Conservation (phyloP, 176 grass and related monocot genomes). For the Aegilops speltoides region DNA sequence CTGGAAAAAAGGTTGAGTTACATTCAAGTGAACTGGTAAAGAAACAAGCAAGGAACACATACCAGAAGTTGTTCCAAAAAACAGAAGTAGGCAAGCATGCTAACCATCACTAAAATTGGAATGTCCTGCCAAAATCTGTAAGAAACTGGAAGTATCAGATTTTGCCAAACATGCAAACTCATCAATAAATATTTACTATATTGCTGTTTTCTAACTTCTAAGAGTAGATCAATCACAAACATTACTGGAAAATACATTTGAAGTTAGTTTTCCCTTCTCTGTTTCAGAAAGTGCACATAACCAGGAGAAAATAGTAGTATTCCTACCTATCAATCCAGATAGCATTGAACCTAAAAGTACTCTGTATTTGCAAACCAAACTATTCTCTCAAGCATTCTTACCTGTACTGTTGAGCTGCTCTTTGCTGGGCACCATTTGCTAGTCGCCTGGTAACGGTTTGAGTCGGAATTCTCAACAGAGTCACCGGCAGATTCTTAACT, state of each 20-base stretch:
- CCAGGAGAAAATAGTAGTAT: not conserved
- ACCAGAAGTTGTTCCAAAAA: constrained; percentile 99
- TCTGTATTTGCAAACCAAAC: not conserved
- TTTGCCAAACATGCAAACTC: not conserved
- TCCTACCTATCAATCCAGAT: not conserved
- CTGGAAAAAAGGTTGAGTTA: not conserved
- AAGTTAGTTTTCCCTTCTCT: not conserved
- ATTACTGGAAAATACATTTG: not conserved
- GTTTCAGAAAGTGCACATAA: not conserved
- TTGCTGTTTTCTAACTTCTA: not conserved
- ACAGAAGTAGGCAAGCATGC: constrained; percentile 99
- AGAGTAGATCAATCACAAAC: not conserved
- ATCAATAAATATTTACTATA: constrained; percentile 3
- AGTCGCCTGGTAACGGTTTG: constrained; percentile 55
- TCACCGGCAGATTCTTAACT: constrained; percentile 88
- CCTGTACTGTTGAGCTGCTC: constrained; percentile 69
- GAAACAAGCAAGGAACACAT: constrained; percentile 24
- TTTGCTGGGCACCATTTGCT: constrained; percentile 61
- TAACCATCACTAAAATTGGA: constrained; percentile 94
- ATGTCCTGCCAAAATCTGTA: constrained; percentile 96
- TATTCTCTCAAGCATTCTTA: constrained; percentile 22
- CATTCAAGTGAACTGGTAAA: constrained; percentile 19
- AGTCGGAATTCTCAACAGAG: constrained; percentile 88
- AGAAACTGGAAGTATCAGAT: constrained; percentile 38
- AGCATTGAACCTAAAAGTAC: not conserved